phyloP scores from a whole-genome alignment of 2,329 filamentous ascomycete species.

The Hymenoscyphus occultus region DNA sequence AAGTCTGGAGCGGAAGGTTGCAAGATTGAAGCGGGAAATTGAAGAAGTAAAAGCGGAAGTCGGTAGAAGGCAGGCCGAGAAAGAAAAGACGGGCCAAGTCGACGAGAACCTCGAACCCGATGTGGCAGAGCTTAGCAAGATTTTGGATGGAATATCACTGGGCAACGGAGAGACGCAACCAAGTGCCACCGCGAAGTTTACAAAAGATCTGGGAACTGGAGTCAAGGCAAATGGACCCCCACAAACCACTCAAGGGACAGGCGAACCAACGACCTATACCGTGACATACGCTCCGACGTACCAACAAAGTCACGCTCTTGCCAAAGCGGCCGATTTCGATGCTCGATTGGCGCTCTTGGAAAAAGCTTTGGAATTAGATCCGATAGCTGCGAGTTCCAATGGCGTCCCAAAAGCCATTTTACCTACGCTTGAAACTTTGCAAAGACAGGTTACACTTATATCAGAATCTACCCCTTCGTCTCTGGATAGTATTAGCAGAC shows the following conservation, averaged over 20 bases:
- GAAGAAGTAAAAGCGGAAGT: slow-evolving; percentile 65
- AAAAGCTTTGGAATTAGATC: slow-evolving; percentile 73
- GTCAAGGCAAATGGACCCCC: slow-evolving; percentile 32
- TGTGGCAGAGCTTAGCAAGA: slow-evolving; percentile 66
- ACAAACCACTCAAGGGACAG: slow-evolving; percentile 24
- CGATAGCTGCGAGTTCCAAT: slow-evolving; percentile 57
- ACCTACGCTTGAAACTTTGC: slow-evolving; percentile 75
- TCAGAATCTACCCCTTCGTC: slow-evolving; percentile 69
- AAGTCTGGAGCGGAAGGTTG: slow-evolving; percentile 72
- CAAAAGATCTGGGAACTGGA: slow-evolving; percentile 31
- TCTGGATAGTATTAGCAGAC: slow-evolving; percentile 67
- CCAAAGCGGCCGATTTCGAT: slow-evolving; percentile 85
- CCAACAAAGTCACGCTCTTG: slow-evolving; percentile 67
- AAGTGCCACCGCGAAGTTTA: slow-evolving; percentile 29
- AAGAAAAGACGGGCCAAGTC: slow-evolving; percentile 40
- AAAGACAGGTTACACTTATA: slow-evolving; percentile 75
- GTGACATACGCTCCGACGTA: slow-evolving; percentile 63
- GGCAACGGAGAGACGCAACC: slow-evolving; percentile 18
- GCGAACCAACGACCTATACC: slow-evolving; percentile 53
- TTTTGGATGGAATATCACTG: slow-evolving; percentile 63
- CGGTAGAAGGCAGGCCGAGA: slow-evolving; percentile 50
- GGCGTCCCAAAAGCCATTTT: slow-evolving; percentile 67
- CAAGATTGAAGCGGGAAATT: slow-evolving; percentile 78
- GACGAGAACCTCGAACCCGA: slow-evolving; percentile 49
- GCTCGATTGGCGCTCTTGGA: slow-evolving; percentile 75